Evolutionary conservation across 345 rosid species (phyloP).

Genomic region (Trapa incisa): DNA sequence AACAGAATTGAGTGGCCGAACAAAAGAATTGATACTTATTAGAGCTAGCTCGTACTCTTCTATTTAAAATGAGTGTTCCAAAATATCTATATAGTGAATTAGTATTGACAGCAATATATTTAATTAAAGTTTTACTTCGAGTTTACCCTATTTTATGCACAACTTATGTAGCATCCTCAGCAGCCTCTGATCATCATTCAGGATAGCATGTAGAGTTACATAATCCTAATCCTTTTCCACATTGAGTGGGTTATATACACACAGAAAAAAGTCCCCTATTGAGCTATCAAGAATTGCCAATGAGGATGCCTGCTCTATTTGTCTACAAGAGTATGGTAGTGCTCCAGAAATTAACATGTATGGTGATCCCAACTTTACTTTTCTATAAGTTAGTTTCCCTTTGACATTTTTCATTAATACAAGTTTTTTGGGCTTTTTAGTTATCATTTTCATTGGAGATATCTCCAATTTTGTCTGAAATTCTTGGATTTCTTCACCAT

Average conservation of each 20-base stretch:
- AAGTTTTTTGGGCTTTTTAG: neutral
- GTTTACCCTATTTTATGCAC: neutral
- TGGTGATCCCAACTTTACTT: conserved; percentile 84
- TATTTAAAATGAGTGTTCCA: too few species aligned
- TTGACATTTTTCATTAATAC: neutral
- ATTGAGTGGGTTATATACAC: conserved; percentile 75
- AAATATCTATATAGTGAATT: too few species aligned
- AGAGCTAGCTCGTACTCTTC: too few species aligned
- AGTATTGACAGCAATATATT: too few species aligned
- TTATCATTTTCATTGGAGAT: neutral
- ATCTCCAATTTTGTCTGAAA: neutral
- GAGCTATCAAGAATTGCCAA: conserved; percentile 76
- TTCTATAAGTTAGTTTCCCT: conserved; percentile 52
- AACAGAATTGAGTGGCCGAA: too few species aligned
- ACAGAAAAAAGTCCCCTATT: conserved; percentile 86
- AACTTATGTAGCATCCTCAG: neutral
- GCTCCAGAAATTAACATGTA: conserved; percentile 70
- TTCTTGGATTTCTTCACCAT: neutral
- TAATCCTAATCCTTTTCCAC: conserved; percentile 77
- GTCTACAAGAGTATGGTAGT: conserved; percentile 81
- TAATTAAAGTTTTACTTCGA: neutral
- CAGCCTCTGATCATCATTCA: conserved; percentile 5
- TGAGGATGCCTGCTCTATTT: conserved; percentile 80
- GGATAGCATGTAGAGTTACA: conserved; percentile 99
- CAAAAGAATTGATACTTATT: too few species aligned